Percentiles rank a stretch among this genome's conserved stretches.
These are phyloP conservation scores for Fusarium redolens DNA, from an alignment of 2,329 filamentous ascomycete genomes.

Conservation along the genomic window DNA sequence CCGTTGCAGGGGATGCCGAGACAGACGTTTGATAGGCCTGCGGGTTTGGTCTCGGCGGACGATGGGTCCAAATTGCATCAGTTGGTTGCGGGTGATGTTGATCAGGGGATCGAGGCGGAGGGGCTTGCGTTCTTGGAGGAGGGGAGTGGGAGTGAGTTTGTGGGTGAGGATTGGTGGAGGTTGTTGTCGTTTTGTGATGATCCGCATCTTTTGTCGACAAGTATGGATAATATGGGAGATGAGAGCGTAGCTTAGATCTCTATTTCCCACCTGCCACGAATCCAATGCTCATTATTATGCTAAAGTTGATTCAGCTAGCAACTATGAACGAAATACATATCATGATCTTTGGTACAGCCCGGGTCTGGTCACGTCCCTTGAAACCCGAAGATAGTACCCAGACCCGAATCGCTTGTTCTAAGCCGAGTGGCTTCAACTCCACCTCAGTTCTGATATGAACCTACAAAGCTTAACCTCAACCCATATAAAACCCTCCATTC, in stretches of 20 bases:
- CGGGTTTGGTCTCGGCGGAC: background rate
- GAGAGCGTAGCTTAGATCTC: background rate
- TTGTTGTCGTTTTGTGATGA: constrained; percentile 43
- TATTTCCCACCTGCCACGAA: too few relatives aligned
- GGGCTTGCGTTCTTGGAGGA: background rate
- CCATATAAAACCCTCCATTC: background rate
- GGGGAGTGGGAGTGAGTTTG: constrained; percentile 9
- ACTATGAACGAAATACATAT: too few relatives aligned
- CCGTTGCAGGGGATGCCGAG: constrained; percentile 42
- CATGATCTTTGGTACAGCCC: too few relatives aligned
- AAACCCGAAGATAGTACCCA: constrained; percentile 10
- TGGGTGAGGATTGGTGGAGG: constrained; percentile 41
- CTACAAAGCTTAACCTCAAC: background rate
- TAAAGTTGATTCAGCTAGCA: too few relatives aligned
- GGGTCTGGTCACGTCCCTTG: too few relatives aligned
- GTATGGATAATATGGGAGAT: constrained; percentile 6
- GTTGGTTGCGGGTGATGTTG: background rate
- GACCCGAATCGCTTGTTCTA: constrained; percentile 1
- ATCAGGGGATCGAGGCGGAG: fast-evolving
- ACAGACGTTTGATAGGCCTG: constrained; percentile 14
- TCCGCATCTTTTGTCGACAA: constrained; percentile 41
- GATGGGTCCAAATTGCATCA: constrained; percentile 3
- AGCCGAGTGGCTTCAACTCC: constrained; percentile 21
- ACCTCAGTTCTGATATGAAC: background rate
- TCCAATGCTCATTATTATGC: too few relatives aligned